Percentiles rank a stretch among this genome's conserved stretches.
phyloP scores from a whole-genome alignment of 768 basidiomycete genomes.

The Boletus coccyginus region DNA sequence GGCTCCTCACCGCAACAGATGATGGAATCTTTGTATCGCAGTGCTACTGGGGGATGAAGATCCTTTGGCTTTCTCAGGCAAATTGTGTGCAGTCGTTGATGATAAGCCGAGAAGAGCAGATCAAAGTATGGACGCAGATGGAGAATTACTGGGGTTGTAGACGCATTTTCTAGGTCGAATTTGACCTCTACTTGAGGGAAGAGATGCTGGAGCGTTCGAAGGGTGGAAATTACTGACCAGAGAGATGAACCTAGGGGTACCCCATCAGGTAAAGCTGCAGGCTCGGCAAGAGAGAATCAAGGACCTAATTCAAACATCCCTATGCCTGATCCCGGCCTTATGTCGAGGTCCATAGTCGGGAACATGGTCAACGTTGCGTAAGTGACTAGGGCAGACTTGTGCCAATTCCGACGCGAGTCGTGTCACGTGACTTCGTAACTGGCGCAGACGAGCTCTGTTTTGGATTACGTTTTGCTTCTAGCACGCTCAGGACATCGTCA shows the following conservation, averaged over 20 bases:
- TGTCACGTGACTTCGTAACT: slow-evolving; percentile 7
- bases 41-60: slow-evolving; percentile 60
- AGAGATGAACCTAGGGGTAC: slow-evolving; percentile 61
- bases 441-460: too few species aligned
- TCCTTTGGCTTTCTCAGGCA: slow-evolving; percentile 66
- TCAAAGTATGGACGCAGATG: slow-evolving; percentile 81
- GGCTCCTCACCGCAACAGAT: slow-evolving; percentile 62
- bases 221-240: slow-evolving; percentile 70
- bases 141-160: slow-evolving; percentile 70
- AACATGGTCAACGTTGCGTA: slow-evolving; percentile 42
- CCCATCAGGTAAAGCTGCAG: neutral
- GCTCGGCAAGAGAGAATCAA: slow-evolving; percentile 1
- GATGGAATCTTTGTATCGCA: slow-evolving; percentile 64
- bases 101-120: slow-evolving; percentile 77
- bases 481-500: too few species aligned
- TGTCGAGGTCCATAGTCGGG: slow-evolving; percentile 69
- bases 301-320: slow-evolving; percentile 77
- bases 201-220: slow-evolving; percentile 61
- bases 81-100: slow-evolving; percentile 79
- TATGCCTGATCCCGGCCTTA: slow-evolving; percentile 71
- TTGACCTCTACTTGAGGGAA: slow-evolving; percentile 85
- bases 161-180: slow-evolving; percentile 70
- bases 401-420: slow-evolving; percentile 5
- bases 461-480: too few species aligned
- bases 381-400: neutral